Base-by-base conservation (phyloP, 108 stramenopile species). In the Phaeodactylum tricornutum region DNA sequence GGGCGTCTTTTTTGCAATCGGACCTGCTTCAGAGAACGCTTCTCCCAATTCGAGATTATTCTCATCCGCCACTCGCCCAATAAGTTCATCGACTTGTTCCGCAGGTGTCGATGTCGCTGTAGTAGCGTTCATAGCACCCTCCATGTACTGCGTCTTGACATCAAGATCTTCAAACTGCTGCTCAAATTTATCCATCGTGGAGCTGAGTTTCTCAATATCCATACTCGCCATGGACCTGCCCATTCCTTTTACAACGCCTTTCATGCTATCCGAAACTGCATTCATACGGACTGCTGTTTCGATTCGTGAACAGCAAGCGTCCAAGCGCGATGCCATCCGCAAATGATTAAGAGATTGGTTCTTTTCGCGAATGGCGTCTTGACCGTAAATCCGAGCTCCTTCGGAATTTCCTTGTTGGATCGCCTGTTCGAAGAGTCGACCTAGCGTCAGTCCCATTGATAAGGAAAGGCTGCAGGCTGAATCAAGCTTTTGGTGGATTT, bases 131-230 rank as follows among this genome's bases (percentile, higher is more conserved):
- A 99, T 98, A 37, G 96, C 77, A 26, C 84, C 68, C 49, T 96
- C 95, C 96, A 99, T 97, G 60, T 91, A 93, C 23, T 77, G 75
- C 35, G 84, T 74, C 55, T 82, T 87, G 32, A 99, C 98, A 61
- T 99, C 98, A 72, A 97, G 72, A 72, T 96, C 95, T 66, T 97
- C 98, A 61, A 99, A 99, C 69, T 99, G 95, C 61, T 82, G 69
- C 67, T 99, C 98, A 59, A 99, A 99, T 54, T 94, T 82, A 53
- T 95, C 94, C 93, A 94, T 97, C 27, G 77, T 64, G 15, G 77
- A 53, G 39, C 79, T 73, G 41, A 98, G 93, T 67, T 96, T 84
- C 38, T 94, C 87, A 21, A 89, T 74, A 64, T 99, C 77, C 98
- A 99, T 99, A 27, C 55, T 51, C 11, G 76, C 74, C 38, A 98